Base-by-base conservation (phyloP, 352 stramenopile species). In the Phytophthora chlamydospora region DNA sequence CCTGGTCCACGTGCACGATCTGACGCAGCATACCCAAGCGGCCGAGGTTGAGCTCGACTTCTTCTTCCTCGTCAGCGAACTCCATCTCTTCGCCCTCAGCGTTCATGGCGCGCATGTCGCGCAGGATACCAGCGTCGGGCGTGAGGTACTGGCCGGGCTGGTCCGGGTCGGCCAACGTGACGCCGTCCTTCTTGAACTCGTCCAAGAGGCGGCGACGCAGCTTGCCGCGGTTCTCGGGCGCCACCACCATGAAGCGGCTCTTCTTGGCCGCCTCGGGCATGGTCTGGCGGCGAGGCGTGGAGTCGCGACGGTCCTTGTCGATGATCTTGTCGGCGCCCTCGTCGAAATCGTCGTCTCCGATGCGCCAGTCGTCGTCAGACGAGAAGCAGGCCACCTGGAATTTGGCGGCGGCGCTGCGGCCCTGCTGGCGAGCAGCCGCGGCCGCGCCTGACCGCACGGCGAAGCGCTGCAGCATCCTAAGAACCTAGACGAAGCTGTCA, bases 1-100 rank as follows among this genome's bases (percentile, higher is more conserved):
- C 85, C 56, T 90, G 85, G 62, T 93, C 83, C 56, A 93, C 78
- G 71, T 91, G 80, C 47, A 91, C 80, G 45, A 93, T 91, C 75
- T 93, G 85, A 13, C 85, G 83, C 58, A 93, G 56, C 29, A 91
- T 66, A 8, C 83, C 85, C 54, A 91, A 59, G 32, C 75, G 76
- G 16, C 81, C 80, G 34, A 93, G 72, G 68, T 93, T 88, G 27
- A 93, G 62, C 44, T 79, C 66, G 10, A 71, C 69, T 27, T 86
- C 66, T 8, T 93, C 82, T 17, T 88, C 76, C 10, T 91, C 77
- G 0, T 83, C 66, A 21, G 72, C 78, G 45, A 89, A 89, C 55
- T 80, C 68, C 73, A 91, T 89, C 59, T 90, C 78, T 39, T 91
- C 70, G 14, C 75, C 72, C n/a, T 89, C 78, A 43, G 80, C 66